Evolutionary conservation across 2,329 filamentous ascomycete species (phyloP).

Genomic region (Gaeumannomyces tritici): DNA sequence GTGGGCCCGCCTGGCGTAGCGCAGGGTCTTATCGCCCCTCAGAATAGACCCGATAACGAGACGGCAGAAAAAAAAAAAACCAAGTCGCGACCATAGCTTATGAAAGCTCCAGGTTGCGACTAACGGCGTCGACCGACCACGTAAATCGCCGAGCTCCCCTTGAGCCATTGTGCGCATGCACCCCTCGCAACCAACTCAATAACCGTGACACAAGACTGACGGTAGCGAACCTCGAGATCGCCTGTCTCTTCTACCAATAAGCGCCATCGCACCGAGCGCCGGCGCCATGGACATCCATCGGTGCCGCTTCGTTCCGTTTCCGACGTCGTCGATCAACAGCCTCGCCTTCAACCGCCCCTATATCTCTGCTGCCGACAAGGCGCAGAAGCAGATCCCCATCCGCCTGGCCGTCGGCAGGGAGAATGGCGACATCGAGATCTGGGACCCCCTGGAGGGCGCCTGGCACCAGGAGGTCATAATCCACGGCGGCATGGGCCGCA

Average conservation of each 20-base stretch:
- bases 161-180: background rate
- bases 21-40: background rate
- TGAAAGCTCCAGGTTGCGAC: background rate
- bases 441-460: constrained; percentile 73
- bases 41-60: background rate
- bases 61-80: background rate
- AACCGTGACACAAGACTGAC: constrained; percentile 6
- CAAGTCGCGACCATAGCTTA: background rate
- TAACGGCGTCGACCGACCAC: background rate
- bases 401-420: constrained; percentile 83
- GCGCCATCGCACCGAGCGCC: background rate
- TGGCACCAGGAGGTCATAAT: constrained; percentile 91
- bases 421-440: constrained; percentile 96
- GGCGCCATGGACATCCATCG: constrained; percentile 83
- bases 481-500: constrained; percentile 72
- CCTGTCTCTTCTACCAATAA: background rate
- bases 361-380: constrained; percentile 31
- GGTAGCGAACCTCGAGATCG: constrained; percentile 1
- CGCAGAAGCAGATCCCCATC: constrained; percentile 47
- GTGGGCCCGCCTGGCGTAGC: too few species aligned
- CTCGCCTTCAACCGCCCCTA: constrained; percentile 81
- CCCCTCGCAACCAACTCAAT: background rate
- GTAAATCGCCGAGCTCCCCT: background rate
- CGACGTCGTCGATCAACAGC: constrained; percentile 84
- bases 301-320: constrained; percentile 90